Conservation (phyloP, 2,329 filamentous ascomycete genomes). For the Pestalotiopsis sp. region DNA sequence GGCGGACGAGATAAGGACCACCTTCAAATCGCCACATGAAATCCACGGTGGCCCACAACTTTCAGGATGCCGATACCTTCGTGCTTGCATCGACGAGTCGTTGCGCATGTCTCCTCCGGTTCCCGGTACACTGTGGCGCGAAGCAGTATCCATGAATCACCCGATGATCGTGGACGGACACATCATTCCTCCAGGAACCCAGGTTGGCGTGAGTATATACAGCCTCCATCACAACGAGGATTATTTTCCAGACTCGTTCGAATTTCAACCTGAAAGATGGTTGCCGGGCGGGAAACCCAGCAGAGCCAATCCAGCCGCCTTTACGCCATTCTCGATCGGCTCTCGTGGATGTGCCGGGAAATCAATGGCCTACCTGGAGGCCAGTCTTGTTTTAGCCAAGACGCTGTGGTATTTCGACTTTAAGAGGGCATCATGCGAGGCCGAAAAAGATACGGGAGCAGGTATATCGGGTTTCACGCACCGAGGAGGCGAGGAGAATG, state of each 20-base stretch:
- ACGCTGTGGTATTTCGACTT: slow-evolving; percentile 22
- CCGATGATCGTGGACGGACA: slow-evolving; percentile 23
- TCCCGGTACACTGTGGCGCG: slow-evolving; percentile 33
- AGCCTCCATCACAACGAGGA: slow-evolving; percentile 36
- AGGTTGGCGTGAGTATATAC: slow-evolving; percentile 36
- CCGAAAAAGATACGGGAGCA: not conserved
- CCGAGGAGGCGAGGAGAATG: not conserved
- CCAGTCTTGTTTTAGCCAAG: slow-evolving; percentile 24
- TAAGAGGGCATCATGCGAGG: not conserved
- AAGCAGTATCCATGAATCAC: slow-evolving; percentile 19
- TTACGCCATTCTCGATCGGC: slow-evolving; percentile 36
- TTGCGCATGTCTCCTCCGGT: slow-evolving; percentile 48
- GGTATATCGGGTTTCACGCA: not conserved
- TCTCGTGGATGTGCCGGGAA: slow-evolving; percentile 38
- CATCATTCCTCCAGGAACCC: slow-evolving; percentile 34
- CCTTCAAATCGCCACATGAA: slow-evolving; percentile 34
- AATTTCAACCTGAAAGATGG: slow-evolving; percentile 37
- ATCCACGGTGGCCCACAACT: slow-evolving; percentile 34
- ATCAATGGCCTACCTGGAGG: slow-evolving; percentile 25
- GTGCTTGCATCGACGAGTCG: slow-evolving; percentile 48
- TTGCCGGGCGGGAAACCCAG: slow-evolving; percentile 19
- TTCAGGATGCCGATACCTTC: slow-evolving; percentile 40
- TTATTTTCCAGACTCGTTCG: slow-evolving; percentile 28
- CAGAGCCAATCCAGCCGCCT: slow-evolving; percentile 21
- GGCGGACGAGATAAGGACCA: slow-evolving; percentile 31